phyloP scores from a whole-genome alignment of 306 rosid genomes.

The Rosa persica region DNA sequence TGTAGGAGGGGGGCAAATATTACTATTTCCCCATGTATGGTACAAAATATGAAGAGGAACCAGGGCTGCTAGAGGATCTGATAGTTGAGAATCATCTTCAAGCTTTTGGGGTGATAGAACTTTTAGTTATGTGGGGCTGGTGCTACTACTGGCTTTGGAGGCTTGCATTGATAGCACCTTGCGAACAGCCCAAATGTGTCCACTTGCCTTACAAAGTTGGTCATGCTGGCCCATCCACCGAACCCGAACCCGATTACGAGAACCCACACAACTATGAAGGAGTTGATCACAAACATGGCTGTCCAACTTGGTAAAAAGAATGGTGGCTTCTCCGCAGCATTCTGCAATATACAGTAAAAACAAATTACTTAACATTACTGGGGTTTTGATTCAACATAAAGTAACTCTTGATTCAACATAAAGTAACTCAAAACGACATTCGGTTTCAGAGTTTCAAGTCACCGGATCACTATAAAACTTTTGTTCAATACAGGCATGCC shows the following conservation, averaged over 20 bases:
- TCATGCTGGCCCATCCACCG: slow-evolving; percentile 98
- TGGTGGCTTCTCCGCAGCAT: slow-evolving; percentile 95
- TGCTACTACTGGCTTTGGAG: slow-evolving; percentile 33
- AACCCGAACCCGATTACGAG: slow-evolving; percentile 88
- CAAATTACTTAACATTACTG: background rate
- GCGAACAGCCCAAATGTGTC: slow-evolving; percentile 92
- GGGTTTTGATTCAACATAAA: background rate
- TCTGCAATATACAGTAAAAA: slow-evolving; percentile 37
- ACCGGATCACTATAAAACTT: background rate
- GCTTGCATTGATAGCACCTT: slow-evolving; percentile 93
- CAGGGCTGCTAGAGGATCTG: background rate
- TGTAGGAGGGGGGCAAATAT: slow-evolving; percentile 46
- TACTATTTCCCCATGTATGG: slow-evolving; percentile 65
- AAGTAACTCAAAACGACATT: too few relatives aligned
- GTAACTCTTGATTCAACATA: too few relatives aligned
- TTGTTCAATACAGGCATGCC: background rate
- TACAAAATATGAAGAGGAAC: slow-evolving; percentile 44
- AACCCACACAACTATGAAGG: slow-evolving; percentile 78
- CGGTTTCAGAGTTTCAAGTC: background rate
- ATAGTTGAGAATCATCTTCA: slow-evolving; percentile 1
- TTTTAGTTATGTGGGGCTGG: slow-evolving; percentile 40
- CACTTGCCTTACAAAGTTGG: slow-evolving; percentile 76
- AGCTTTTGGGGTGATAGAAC: background rate
- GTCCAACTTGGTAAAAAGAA: slow-evolving; percentile 85
- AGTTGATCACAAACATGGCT: slow-evolving; percentile 66